Conservation (phyloP, 768 basidiomycete genomes). For the Lentinula edodes region DNA sequence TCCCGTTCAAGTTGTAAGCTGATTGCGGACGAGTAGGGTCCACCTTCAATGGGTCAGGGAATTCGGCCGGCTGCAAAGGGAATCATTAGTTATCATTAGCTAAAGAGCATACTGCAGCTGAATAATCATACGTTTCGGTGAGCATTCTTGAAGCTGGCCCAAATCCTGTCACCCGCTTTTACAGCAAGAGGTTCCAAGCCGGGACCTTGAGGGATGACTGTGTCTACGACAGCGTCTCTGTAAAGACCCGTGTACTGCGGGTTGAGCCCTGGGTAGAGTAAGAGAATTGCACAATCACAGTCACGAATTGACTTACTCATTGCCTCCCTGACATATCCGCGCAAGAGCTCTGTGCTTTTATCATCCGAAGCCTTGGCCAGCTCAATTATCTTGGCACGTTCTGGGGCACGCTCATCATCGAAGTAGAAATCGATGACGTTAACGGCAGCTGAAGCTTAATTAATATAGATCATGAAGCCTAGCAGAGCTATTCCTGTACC, state of each 20-base stretch:
- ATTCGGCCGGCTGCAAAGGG: conserved; percentile 28
- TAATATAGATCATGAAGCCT: not conserved
- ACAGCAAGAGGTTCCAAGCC: conserved; percentile 26
- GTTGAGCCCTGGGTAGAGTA: conserved; percentile 22
- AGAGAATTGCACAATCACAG: not conserved
- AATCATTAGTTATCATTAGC: not conserved
- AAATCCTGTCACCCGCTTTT: conserved; percentile 35
- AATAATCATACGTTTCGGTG: conserved; percentile 29
- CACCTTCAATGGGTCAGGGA: conserved; percentile 33
- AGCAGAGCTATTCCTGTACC: conserved; percentile 16
- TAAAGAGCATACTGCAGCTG: not conserved
- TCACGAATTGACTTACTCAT: conserved; percentile 33
- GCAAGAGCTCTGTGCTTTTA: conserved; percentile 28
- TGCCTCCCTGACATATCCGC: conserved; percentile 47
- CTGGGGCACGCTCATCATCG: conserved; percentile 30
- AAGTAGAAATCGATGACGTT: conserved; percentile 52
- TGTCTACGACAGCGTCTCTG: conserved; percentile 27
- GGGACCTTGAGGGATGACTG: conserved; percentile 28
- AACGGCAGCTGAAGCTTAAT: conserved; percentile 26
- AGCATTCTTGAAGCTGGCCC: conserved; percentile 36
- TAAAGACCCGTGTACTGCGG: conserved; percentile 39
- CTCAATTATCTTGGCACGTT: conserved; percentile 31
- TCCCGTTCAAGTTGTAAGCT: conserved; percentile 21
- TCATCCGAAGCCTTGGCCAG: conserved; percentile 26
- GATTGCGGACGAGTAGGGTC: conserved; percentile 31